These are phyloP conservation scores for Fusarium vanettenii DNA, from an alignment of 2,329 filamentous ascomycete species.

Conservation along the genomic window DNA sequence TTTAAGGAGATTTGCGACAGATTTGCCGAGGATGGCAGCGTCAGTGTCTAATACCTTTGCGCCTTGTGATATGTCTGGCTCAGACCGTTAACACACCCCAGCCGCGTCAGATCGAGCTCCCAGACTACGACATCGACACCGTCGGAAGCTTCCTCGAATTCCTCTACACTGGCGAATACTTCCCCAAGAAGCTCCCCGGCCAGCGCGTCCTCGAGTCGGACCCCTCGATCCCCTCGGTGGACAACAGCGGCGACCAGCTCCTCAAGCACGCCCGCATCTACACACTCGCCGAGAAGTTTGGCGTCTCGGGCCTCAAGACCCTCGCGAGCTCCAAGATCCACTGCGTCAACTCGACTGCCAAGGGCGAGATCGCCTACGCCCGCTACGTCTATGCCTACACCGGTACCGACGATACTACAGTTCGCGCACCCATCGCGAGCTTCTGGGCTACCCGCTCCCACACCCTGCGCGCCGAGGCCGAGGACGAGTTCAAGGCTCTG, in stretches of 20 bases:
- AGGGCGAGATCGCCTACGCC: constrained; percentile 91
- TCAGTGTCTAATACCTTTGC: constrained; percentile 52
- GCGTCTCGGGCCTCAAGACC: constrained; percentile 74
- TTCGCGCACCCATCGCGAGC: constrained; percentile 40
- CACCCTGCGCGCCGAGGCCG: constrained; percentile 85
- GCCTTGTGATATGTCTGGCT: background rate
- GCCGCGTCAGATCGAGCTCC: constrained; percentile 76
- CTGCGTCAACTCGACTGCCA: constrained; percentile 86
- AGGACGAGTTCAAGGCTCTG: constrained; percentile 84
- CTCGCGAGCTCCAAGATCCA: constrained; percentile 92
- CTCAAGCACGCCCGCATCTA: constrained; percentile 91
- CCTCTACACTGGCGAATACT: constrained; percentile 67
- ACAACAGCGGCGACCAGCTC: constrained; percentile 84
- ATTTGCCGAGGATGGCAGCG: constrained; percentile 71
- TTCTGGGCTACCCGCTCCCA: constrained; percentile 59
- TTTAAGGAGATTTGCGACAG: constrained; percentile 73
- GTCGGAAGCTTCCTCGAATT: constrained; percentile 56
- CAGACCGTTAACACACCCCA: constrained; percentile 20
- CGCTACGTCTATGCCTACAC: constrained; percentile 61
- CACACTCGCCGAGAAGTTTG: constrained; percentile 85
- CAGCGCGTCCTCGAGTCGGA: constrained; percentile 78
- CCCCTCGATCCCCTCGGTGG: constrained; percentile 71
- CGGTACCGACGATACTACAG: constrained; percentile 29
- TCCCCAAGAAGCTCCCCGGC: constrained; percentile 74
- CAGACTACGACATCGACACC: constrained; percentile 49